phyloP scores from a whole-genome alignment of 805 yeast species.

The Candida michaelii region DNA sequence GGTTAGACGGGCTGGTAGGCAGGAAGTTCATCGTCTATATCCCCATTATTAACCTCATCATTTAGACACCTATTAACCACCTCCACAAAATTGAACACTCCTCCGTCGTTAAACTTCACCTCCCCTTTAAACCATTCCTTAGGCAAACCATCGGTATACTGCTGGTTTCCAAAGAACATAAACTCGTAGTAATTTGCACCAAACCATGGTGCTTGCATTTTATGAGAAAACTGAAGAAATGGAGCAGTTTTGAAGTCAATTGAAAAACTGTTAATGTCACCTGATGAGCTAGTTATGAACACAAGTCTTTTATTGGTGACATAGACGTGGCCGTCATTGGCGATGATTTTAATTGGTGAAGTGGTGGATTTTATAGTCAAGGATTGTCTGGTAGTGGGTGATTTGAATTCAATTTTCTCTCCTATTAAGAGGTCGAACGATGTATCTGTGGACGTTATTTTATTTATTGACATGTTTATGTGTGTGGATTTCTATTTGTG shows the following conservation, averaged over 20 bases:
- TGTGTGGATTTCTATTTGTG: no score
- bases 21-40: slow-evolving; percentile 48
- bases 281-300: slow-evolving; percentile 37
- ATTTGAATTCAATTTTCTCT: slow-evolving; percentile 18
- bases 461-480: slow-evolving; percentile 29
- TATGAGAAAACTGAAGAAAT: slow-evolving; percentile 35
- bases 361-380: slow-evolving; percentile 24
- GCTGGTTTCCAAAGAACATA: slow-evolving; percentile 33
- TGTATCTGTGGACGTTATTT: slow-evolving; percentile 12
- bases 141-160: slow-evolving; percentile 41
- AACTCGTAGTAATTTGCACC: slow-evolving; percentile 53
- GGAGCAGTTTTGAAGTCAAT: slow-evolving; percentile 30
- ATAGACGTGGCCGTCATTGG: slow-evolving; percentile 40
- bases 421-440: slow-evolving; percentile 22
- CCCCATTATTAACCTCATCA: slow-evolving; percentile 34
- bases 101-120: slow-evolving; percentile 48
- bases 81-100: slow-evolving; percentile 42
- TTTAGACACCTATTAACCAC: slow-evolving; percentile 31
- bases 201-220: slow-evolving; percentile 51
- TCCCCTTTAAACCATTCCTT: slow-evolving; percentile 37
- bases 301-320: slow-evolving; percentile 44
- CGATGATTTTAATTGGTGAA: slow-evolving; percentile 24
- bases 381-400: slow-evolving; percentile 27
- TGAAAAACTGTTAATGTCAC: slow-evolving; percentile 44
- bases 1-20: no score